Evolutionary conservation across 2,329 filamentous ascomycete genomes (phyloP).

Genomic region (Nemania sp.): DNA sequence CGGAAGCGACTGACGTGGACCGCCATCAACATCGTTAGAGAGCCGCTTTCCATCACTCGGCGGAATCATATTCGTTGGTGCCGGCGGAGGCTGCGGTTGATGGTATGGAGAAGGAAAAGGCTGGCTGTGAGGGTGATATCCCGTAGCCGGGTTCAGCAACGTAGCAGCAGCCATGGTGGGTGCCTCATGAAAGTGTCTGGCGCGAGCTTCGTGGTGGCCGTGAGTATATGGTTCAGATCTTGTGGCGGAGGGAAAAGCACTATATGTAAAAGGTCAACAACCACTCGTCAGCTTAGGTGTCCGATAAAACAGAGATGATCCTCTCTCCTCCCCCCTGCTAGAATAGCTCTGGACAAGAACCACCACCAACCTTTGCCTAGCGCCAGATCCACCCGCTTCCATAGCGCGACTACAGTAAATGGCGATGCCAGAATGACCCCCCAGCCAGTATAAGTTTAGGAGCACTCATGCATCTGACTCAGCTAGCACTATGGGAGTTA

Average conservation of each 20-base stretch:
- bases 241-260: slow-evolving; percentile 50
- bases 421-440: slow-evolving; percentile 49
- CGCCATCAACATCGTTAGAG: slow-evolving; percentile 46
- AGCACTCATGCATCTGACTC: slow-evolving; percentile 52
- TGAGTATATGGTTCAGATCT: slow-evolving; percentile 48
- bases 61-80: slow-evolving; percentile 48
- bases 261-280: slow-evolving; percentile 42
- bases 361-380: slow-evolving; percentile 53
- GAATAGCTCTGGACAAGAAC: slow-evolving; percentile 41
- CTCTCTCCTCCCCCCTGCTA: slow-evolving; percentile 6
- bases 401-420: slow-evolving; percentile 51
- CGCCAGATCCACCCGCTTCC: slow-evolving; percentile 54
- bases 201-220: slow-evolving; percentile 44
- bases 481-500: slow-evolving; percentile 37
- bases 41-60: slow-evolving; percentile 47
- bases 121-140: slow-evolving; percentile 49
- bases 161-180: slow-evolving; percentile 51
- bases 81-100: slow-evolving; percentile 45
- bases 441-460: slow-evolving; percentile 48
- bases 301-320: slow-evolving; percentile 17
- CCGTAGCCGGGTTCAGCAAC: slow-evolving; percentile 51
- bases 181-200: slow-evolving; percentile 45
- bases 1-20: slow-evolving; percentile 51
- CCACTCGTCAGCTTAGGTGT: slow-evolving; percentile 44
- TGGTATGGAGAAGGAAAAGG: slow-evolving; percentile 46